Evolutionary conservation across 768 basidiomycete species (phyloP), one percentile per base, ranked within the genome.

Genomic region (Asterophora lycoperdoides): DNA sequence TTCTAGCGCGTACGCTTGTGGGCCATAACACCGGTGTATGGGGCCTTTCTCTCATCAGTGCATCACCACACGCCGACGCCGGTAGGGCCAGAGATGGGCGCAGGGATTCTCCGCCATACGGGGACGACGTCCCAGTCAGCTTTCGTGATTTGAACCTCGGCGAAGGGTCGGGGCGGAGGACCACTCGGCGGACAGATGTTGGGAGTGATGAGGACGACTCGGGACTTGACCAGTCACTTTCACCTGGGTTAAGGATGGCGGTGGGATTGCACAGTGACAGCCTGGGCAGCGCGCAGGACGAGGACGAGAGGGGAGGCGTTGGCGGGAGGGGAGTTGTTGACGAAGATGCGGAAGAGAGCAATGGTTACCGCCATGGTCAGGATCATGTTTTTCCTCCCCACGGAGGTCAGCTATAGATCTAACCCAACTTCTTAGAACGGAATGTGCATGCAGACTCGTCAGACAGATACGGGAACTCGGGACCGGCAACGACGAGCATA

Each of bases 1-100:
- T 84, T 1, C 79, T 89, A 81, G 82, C 35, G 75, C 62, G 28
- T 74, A 68, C 10, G 63, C 64, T 57, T 70, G 75, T 55, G 9
- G 52, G 49, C 17, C 51, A 49, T 29, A 53, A 51, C 8, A 33
- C 42, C 1, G 51, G 51, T 0, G 53, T 52, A 26, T 55, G 54
- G 54, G 46, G 54, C 5, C 33, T 55, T 6, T 48, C 46, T 39
- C 19, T 55, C 13, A 43, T 55, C 5, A 52, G 50, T 37, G 54
- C 54, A 13, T 36, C 18, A 2, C 35, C 3, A 26, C 17, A 1
- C 17, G 39, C 11, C 36, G 29, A 10, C n/a, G 19, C 19, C 19
- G 39, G 33, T 4, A 30, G 28, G 19, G 18, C 14, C 13, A 26
- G 28, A 13, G 34, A 13, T 2, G 7, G 38, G 40, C 17, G 15